Base-by-base conservation (phyloP, 148 eudicot genomes). In the Spergularia marina region DNA sequence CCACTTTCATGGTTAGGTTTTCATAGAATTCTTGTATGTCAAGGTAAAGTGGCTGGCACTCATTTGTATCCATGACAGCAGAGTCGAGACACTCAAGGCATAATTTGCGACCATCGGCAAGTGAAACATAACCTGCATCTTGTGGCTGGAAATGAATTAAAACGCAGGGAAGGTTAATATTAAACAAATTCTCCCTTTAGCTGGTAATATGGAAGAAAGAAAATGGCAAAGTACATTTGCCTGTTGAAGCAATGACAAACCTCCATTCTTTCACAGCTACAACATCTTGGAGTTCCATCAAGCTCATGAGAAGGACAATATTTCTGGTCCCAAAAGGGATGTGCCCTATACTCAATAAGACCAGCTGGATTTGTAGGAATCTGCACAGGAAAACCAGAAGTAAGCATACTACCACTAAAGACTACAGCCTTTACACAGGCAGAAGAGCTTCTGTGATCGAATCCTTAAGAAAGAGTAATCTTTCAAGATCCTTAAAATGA, bases 221-320 rank as follows among this genome's bases (percentile, higher is more conserved):
- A 53, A 54, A 15, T 53, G 60, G 40, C 73, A 53, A 70, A 10
- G 54, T 20, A 67, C 16, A 67, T 6, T 53, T 70, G 59, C 60
- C 20, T 70, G 47, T 25, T 25, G 60, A 20, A 53, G 44, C 18
- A 53, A 20, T 57, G 8, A 65, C 89, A 58, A 14, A 94, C 99
- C 96, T 95, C 99, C 97, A 95, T 89, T 85, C 94, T 85, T 80
- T 95, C 99, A 82, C 99, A 95, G 87, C 99, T 95, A 80, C 99
- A 95, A 79, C 99, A 95, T 71, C 99, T 85, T 34, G 97, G 94
- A 30, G 99, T 95, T 67, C 88, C 82, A 78, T 95, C 99, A 70
- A 57, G 70, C 77, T 95, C 99, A 68, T 95, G 99, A 9, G 92
- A 82, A 44, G 98, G 99, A 82, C 99, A 95, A 81, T 95, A 95